Percentiles rank a stretch among this genome's conserved stretches.
phyloP scores from a whole-genome alignment of 192 early-diverging fungal genomes.

The Entomortierella lignicola region DNA sequence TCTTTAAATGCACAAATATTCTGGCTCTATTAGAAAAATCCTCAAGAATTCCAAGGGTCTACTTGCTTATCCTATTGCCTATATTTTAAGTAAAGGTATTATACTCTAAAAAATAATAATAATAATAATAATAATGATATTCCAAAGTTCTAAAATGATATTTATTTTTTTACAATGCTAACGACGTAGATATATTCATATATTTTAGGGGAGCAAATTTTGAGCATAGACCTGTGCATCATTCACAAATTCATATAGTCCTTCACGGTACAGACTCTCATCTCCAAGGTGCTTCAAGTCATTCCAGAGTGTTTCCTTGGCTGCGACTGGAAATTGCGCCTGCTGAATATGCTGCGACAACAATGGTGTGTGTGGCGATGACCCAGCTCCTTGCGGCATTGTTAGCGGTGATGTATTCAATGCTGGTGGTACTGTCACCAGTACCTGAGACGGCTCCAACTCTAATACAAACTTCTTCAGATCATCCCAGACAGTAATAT shows the following conservation, averaged over 20 bases:
- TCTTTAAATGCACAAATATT: too few species aligned
- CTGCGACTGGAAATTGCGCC: conserved; percentile 19
- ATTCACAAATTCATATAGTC: conserved; percentile 46
- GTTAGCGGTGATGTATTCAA: not conserved
- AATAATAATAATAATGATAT: not conserved
- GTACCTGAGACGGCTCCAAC: conserved; percentile 25
- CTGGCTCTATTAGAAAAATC: too few species aligned
- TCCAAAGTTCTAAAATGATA: not conserved
- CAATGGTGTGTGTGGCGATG: not conserved
- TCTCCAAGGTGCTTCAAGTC: conserved; percentile 29
- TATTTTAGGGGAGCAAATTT: not conserved
- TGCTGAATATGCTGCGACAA: not conserved
- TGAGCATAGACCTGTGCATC: conserved; percentile 51
- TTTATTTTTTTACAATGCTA: too few species aligned
- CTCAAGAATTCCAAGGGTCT: too few species aligned
- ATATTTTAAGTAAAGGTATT: too few species aligned
- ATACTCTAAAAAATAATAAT: too few species aligned
- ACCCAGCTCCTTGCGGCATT: not conserved
- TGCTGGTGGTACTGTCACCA: too few species aligned
- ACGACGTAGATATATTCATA: not conserved
- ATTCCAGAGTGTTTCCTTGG: conserved; percentile 37
- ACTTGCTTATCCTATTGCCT: too few species aligned
- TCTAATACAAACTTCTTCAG: conserved; percentile 34
- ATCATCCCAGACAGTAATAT: conserved; percentile 34
- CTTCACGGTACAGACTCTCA: conserved; percentile 30